Evolutionary conservation across 2,329 filamentous ascomycete species (phyloP).

Genomic region (Drechslera avenae): DNA sequence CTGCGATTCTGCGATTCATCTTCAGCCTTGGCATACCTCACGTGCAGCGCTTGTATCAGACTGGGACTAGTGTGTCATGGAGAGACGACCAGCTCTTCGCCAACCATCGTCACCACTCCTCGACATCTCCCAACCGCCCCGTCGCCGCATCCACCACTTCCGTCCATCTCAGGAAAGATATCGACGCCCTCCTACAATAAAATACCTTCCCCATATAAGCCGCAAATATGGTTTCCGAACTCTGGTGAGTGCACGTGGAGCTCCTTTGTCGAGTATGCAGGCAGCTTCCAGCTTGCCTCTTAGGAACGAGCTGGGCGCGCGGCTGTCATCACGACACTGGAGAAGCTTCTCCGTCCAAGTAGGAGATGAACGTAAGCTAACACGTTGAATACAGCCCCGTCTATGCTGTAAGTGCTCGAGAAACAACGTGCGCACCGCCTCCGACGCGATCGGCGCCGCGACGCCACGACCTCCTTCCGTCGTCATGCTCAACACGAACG

Average conservation of each 20-base stretch:
- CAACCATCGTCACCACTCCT: conserved; percentile 46
- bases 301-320: conserved; percentile 43
- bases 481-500: conserved; percentile 17
- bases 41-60: conserved; percentile 26
- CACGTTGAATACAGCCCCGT: conserved; percentile 71
- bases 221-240: conserved; percentile 75
- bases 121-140: conserved; percentile 35
- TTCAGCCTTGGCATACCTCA: conserved; percentile 56
- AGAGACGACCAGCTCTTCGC: conserved; percentile 34
- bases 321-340: conserved; percentile 19
- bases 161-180: conserved; percentile 40
- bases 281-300: conserved; percentile 47
- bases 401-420: conserved; percentile 85
- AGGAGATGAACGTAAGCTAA: conserved; percentile 36
- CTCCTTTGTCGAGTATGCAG: conserved; percentile 34
- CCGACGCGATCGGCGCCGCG: conserved; percentile 27
- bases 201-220: conserved; percentile 28
- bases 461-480: conserved; percentile 19
- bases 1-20: conserved; percentile 88
- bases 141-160: conserved; percentile 35
- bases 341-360: conserved; percentile 1
- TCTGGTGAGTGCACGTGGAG: conserved; percentile 69
- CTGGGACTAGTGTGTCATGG: conserved; percentile 22
- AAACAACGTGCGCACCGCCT: conserved; percentile 26
- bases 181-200: conserved; percentile 24